phyloP scores from a whole-genome alignment of 2,329 filamentous ascomycete genomes.

The Fusarium haematococcum region DNA sequence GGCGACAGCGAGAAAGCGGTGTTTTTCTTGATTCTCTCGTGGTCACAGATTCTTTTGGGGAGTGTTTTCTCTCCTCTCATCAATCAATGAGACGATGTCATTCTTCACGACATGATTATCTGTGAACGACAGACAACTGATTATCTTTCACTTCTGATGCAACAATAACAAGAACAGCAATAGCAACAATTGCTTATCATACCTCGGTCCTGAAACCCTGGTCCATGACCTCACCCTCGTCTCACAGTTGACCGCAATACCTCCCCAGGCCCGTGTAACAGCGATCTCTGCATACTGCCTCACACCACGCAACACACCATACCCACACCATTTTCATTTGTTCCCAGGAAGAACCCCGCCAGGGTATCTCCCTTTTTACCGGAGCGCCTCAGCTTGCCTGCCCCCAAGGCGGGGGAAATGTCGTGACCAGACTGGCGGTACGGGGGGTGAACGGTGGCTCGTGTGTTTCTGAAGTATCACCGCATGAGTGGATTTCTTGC shows the following conservation, averaged over 20 bases:
- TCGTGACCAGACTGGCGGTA: neutral
- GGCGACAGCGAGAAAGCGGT: slow-evolving; percentile 38
- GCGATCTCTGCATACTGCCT: slow-evolving; percentile 5
- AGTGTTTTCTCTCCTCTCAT: slow-evolving; percentile 22
- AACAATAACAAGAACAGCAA: neutral
- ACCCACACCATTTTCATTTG: slow-evolving; percentile 11
- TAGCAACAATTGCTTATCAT: neutral
- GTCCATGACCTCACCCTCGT: neutral
- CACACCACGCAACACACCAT: slow-evolving; percentile 27
- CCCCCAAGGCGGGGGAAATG: neutral
- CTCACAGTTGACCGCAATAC: neutral
- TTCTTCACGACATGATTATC: slow-evolving; percentile 15
- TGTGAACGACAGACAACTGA: neutral
- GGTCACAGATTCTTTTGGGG: slow-evolving; percentile 29
- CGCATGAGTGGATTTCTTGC: neutral
- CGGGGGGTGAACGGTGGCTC: neutral
- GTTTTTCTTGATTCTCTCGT: slow-evolving; percentile 29
- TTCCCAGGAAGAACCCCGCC: neutral
- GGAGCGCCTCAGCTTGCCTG: neutral
- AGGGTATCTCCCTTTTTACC: neutral
- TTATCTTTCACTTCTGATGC: neutral
- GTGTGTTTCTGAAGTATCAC: neutral
- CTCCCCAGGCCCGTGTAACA: neutral
- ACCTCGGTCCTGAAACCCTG: neutral
- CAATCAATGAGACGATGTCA: slow-evolving; percentile 37